phyloP scores from a whole-genome alignment of 2,329 filamentous ascomycete genomes.

The Talaromyces sp. region DNA sequence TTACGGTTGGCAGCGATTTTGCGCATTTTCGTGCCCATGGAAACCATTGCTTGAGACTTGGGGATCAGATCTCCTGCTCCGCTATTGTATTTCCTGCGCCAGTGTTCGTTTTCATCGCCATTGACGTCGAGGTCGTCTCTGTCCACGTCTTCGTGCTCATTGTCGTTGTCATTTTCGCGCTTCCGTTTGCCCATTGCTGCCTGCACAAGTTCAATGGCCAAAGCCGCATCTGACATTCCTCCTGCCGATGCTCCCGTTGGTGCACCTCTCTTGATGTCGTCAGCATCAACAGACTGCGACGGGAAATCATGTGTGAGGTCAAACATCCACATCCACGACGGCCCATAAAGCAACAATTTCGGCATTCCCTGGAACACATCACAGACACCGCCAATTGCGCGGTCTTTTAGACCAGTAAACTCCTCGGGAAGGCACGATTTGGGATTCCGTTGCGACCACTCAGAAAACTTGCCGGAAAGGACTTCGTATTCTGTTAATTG shows the following conservation, averaged over 20 bases:
- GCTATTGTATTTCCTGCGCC: slow-evolving; percentile 46
- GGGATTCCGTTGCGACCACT: slow-evolving; percentile 83
- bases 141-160: neutral
- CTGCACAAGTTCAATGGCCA: neutral
- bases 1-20: slow-evolving; percentile 43
- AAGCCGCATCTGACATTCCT: slow-evolving; percentile 15
- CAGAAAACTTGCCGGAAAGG: slow-evolving; percentile 69
- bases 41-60: slow-evolving; percentile 42
- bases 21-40: slow-evolving; percentile 47
- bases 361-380: slow-evolving; percentile 57
- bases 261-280: neutral
- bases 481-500: slow-evolving; percentile 77
- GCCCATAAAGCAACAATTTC: slow-evolving; percentile 83
- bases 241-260: slow-evolving; percentile 13
- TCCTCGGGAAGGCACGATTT: slow-evolving; percentile 69
- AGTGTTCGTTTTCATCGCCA: slow-evolving; percentile 32
- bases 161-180: slow-evolving; percentile 28
- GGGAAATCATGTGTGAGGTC: slow-evolving; percentile 71
- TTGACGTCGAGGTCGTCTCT: slow-evolving; percentile 28
- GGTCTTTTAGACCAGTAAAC: slow-evolving; percentile 71
- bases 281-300: slow-evolving; percentile 19
- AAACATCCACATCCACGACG: slow-evolving; percentile 86
- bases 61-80: slow-evolving; percentile 56
- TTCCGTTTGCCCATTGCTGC: slow-evolving; percentile 38
- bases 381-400: slow-evolving; percentile 83